Conservation (phyloP, 495 filamentous ascomycete genomes). For the Lasiosphaeris hirsuta region DNA sequence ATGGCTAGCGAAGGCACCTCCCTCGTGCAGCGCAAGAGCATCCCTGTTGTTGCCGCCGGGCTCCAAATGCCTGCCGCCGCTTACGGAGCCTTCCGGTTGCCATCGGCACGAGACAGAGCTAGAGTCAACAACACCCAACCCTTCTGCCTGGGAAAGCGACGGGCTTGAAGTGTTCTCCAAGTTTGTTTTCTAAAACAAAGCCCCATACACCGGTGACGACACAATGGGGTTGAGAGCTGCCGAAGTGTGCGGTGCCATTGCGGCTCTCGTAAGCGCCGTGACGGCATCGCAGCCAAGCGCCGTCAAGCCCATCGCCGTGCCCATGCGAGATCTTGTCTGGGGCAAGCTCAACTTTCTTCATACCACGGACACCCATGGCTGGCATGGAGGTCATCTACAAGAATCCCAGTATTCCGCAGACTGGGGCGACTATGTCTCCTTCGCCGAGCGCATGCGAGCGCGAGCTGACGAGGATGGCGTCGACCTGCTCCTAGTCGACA, state of each 20-base stretch:
- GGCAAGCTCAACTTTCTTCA: constrained; percentile 92
- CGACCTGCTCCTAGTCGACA: constrained; percentile 88
- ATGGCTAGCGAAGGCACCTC: no score
- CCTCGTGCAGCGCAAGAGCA: no score
- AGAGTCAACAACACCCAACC: no score
- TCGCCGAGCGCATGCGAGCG: constrained; percentile 74
- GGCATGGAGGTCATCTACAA: constrained; percentile 89
- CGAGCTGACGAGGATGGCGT: constrained; percentile 72
- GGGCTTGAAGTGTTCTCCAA: no score
- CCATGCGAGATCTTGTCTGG: constrained; percentile 80
- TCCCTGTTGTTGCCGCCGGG: no score
- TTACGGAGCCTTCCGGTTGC: background rate
- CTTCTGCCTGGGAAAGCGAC: no score
- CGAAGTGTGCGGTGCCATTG: constrained; percentile 26
- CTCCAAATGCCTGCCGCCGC: no score
- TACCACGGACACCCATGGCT: constrained; percentile 93
- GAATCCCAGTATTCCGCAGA: constrained; percentile 94
- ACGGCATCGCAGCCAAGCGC: constrained; percentile 73
- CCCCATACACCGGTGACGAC: background rate
- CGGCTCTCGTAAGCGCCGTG: constrained; percentile 30
- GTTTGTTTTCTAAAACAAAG: background rate
- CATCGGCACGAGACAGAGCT: background rate
- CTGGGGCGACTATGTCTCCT: constrained; percentile 97
- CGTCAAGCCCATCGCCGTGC: constrained; percentile 71
- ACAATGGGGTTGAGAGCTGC: constrained; percentile 16